Conservation (phyloP, 305 asterid species). For the Solanum hybrid region DNA sequence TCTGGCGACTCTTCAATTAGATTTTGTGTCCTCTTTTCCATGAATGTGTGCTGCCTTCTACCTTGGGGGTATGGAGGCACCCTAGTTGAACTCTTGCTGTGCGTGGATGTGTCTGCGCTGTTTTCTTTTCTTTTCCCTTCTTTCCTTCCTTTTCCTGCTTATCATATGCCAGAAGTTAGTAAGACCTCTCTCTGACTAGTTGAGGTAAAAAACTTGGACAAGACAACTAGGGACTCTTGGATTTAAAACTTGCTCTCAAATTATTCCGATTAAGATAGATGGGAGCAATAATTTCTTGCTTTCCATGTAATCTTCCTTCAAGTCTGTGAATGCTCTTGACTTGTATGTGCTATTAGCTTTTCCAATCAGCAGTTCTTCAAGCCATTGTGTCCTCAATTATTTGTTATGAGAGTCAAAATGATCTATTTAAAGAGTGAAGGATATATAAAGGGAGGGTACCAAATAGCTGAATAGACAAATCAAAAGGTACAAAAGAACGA, state of each 20-base stretch:
- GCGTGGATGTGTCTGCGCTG: neutral
- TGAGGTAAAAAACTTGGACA: neutral
- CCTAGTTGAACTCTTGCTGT: neutral
- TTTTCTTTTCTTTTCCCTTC: neutral
- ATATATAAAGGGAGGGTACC: neutral
- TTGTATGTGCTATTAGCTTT: neutral
- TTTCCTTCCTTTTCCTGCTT: neutral
- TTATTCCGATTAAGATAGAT: neutral
- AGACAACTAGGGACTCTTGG: neutral
- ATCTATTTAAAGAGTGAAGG: neutral
- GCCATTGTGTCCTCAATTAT: neutral
- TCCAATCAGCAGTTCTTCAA: neutral
- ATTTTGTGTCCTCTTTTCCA: neutral
- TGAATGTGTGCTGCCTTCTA: neutral
- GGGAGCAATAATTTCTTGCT: neutral
- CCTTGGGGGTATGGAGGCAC: neutral
- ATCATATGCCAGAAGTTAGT: neutral
- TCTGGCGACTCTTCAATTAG: neutral
- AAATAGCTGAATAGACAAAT: neutral
- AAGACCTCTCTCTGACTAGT: neutral
- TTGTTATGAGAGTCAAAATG: neutral
- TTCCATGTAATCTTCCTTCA: neutral
- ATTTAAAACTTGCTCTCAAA: neutral
- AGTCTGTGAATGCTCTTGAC: neutral
- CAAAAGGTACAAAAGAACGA: neutral